These are phyloP conservation scores for Globisporangium middletonii DNA, from an alignment of 352 stramenopile genomes.

Conservation along the genomic window DNA sequence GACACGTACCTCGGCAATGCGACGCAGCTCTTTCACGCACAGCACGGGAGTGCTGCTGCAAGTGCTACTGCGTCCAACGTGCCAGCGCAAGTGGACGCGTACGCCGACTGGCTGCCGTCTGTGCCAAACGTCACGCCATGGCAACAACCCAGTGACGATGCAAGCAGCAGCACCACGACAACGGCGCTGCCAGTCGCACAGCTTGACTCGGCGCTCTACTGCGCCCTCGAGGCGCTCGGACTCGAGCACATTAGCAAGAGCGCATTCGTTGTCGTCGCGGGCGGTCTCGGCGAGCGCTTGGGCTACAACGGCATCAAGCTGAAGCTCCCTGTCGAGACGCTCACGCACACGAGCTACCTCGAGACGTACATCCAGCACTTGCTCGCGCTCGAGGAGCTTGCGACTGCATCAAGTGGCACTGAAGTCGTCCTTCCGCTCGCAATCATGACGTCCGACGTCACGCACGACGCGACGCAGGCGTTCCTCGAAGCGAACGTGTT, in stretches of 20 bases:
- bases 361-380: slow-evolving; percentile 93
- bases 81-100: slow-evolving; percentile 10
- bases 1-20: slow-evolving; percentile 48
- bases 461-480: slow-evolving; percentile 83
- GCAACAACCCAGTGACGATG: slow-evolving; percentile 5
- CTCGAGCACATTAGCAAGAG: slow-evolving; percentile 64
- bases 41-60: slow-evolving; percentile 6
- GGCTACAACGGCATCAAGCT: slow-evolving; percentile 97
- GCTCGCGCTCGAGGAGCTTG: slow-evolving; percentile 79
- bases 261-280: slow-evolving; percentile 96
- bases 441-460: slow-evolving; percentile 98
- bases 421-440: slow-evolving; percentile 82
- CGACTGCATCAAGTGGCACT: slow-evolving; percentile 10
- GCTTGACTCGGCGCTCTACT: slow-evolving; percentile 31
- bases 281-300: slow-evolving; percentile 95
- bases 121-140: slow-evolving; percentile 17
- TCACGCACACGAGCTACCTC: slow-evolving; percentile 89
- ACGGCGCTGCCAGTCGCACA: slow-evolving; percentile 18
- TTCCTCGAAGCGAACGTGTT: slow-evolving; percentile 90
- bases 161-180: not conserved
- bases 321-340: slow-evolving; percentile 91
- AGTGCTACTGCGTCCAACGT: not conserved
- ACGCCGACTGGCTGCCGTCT: slow-evolving; percentile 41
- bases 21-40: slow-evolving; percentile 31
- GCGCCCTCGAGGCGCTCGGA: slow-evolving; percentile 42